These are phyloP conservation scores for Flaveria trinervia DNA, from an alignment of 129 eudicot species.

Conservation along the genomic window DNA sequence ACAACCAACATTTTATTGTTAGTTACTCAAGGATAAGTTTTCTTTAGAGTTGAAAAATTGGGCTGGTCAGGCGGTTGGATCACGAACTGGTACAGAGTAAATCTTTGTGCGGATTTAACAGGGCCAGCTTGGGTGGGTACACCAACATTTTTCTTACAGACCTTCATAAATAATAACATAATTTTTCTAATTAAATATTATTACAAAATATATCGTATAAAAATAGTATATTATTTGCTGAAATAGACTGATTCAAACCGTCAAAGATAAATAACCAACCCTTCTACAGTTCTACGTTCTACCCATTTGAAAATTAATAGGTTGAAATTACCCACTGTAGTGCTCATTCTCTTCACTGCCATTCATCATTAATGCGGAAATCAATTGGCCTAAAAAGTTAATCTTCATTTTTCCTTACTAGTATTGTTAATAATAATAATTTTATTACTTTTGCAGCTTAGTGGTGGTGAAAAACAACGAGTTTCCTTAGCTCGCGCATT, in stretches of 20 bases:
- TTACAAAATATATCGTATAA: not conserved
- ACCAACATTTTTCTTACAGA: not conserved
- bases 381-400: not conserved
- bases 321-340: not conserved
- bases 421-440: no score
- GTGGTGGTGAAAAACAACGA: slow-evolving; percentile 99
- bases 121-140: not conserved
- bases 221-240: not conserved
- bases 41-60: not conserved
- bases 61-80: not conserved
- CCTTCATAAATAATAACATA: not conserved
- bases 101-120: not conserved
- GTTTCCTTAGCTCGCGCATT: slow-evolving; percentile 95
- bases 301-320: not conserved
- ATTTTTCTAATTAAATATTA: not conserved
- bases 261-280: not conserved
- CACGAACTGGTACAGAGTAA: not conserved
- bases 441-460: slow-evolving; percentile 56
- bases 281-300: no score
- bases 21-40: not conserved
- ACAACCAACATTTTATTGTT: not conserved
- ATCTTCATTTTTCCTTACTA: not conserved
- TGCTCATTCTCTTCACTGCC: slow-evolving; percentile 4
- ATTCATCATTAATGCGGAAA: not conserved
- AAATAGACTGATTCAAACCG: not conserved